A percentile compares a stretch with the other conserved stretches of the same genome.
Evolutionary conservation across 495 filamentous ascomycete species (phyloP).

Genomic region (Lepraria neglecta): DNA sequence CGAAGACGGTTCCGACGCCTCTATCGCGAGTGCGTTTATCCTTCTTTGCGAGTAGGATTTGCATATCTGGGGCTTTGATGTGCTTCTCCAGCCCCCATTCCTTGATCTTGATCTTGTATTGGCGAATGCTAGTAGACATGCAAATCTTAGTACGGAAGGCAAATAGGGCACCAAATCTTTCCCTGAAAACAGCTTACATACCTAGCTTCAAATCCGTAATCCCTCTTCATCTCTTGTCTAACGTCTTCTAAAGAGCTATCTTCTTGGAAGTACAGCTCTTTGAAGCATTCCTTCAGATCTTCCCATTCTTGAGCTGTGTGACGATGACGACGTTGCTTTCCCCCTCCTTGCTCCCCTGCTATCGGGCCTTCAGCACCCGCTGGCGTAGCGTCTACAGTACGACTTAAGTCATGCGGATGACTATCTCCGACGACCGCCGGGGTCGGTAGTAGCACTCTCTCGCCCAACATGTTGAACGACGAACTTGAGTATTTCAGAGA

Average conservation of each 20-base stretch:
- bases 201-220: conserved; percentile 4
- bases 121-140: neutral
- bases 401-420: too few species aligned
- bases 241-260: neutral
- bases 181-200: neutral
- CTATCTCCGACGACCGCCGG: too few species aligned
- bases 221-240: neutral
- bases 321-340: neutral
- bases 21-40: conserved; percentile 4
- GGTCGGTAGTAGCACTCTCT: too few species aligned
- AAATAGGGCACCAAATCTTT: neutral
- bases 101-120: conserved; percentile 1
- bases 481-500: too few species aligned
- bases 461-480: too few species aligned
- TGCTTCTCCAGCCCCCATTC: conserved; percentile 14
- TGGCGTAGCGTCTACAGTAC: too few species aligned
- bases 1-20: conserved; percentile 2
- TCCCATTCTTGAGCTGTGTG: neutral
- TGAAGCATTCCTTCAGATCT: neutral
- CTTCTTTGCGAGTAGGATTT: conserved; percentile 7
- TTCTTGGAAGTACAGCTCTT: neutral
- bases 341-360: neutral
- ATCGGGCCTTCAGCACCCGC: too few species aligned
- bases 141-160: neutral
- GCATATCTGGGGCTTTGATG: conserved; percentile 10